phyloP scores from a whole-genome alignment of 2,329 filamentous ascomycete genomes.

The Colletotrichum aenigma region DNA sequence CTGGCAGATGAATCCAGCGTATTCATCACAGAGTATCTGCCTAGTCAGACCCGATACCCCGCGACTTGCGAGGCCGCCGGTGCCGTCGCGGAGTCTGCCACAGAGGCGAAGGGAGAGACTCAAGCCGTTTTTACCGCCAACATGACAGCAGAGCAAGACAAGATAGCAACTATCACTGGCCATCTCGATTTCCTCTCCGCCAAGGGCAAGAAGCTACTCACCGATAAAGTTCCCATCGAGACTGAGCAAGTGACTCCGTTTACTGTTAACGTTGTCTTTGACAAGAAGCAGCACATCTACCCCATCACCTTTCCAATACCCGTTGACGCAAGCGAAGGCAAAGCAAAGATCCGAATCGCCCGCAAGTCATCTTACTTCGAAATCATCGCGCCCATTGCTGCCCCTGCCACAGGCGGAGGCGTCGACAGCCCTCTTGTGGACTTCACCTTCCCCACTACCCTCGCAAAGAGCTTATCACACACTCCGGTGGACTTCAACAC shows the following conservation, averaged over 20 bases:
- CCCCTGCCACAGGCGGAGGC: slow-evolving; percentile 22
- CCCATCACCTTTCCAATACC: slow-evolving; percentile 45
- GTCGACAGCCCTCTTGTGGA: slow-evolving; percentile 24
- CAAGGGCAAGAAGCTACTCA: slow-evolving; percentile 38
- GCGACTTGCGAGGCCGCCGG: slow-evolving; percentile 25
- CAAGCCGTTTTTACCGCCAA: slow-evolving; percentile 29
- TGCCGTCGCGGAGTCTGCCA: slow-evolving; percentile 21
- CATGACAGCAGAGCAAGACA: slow-evolving; percentile 25
- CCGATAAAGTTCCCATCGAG: slow-evolving; percentile 39
- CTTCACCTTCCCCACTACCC: slow-evolving; percentile 40
- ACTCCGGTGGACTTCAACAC: slow-evolving; percentile 42
- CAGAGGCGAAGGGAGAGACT: slow-evolving; percentile 23
- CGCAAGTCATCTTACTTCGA: slow-evolving; percentile 50
- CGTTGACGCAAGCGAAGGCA: slow-evolving; percentile 34
- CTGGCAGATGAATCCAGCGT: slow-evolving; percentile 33
- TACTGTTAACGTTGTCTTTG: slow-evolving; percentile 44
- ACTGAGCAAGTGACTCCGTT: slow-evolving; percentile 43
- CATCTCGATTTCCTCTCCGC: slow-evolving; percentile 41
- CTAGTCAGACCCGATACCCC: slow-evolving; percentile 35
- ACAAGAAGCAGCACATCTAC: slow-evolving; percentile 30
- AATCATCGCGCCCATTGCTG: slow-evolving; percentile 39
- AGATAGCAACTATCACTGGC: slow-evolving; percentile 40
- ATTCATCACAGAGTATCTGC: slow-evolving; percentile 40
- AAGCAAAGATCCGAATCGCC: slow-evolving; percentile 43
- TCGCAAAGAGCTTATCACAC: slow-evolving; percentile 24